A percentile compares a stretch with the other conserved stretches of the same genome.
These are phyloP conservation scores for Aspergillus haitiensis DNA, from an alignment of 495 filamentous ascomycete species.

Conservation along the genomic window DNA sequence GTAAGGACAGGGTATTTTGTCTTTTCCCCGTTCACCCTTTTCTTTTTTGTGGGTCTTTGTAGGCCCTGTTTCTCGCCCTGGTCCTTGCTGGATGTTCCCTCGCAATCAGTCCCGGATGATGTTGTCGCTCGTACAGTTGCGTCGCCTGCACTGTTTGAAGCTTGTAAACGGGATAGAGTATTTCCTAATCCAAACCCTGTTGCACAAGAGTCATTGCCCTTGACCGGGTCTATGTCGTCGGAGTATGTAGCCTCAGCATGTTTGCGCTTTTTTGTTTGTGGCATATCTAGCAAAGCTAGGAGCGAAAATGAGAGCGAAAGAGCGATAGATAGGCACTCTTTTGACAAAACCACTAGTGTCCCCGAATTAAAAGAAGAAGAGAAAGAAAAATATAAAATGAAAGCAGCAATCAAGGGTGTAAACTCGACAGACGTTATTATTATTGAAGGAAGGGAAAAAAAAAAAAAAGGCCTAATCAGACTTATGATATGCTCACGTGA, in stretches of 20 bases:
- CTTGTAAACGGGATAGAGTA: slow-evolving; percentile 34
- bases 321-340: not conserved
- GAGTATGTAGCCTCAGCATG: slow-evolving; percentile 26
- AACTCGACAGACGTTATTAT: too few relatives aligned
- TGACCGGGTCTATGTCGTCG: slow-evolving; percentile 30
- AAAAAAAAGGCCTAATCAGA: slow-evolving; percentile 4
- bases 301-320: not conserved
- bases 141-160: slow-evolving; percentile 13
- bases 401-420: too few relatives aligned
- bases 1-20: slow-evolving; percentile 72
- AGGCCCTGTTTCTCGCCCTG: slow-evolving; percentile 4
- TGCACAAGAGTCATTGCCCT: slow-evolving; percentile 4
- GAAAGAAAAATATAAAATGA: too few relatives aligned
- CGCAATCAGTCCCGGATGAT: slow-evolving; percentile 18
- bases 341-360: too few relatives aligned
- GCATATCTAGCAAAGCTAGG: slow-evolving; percentile 30
- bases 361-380: too few relatives aligned
- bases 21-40: slow-evolving; percentile 56
- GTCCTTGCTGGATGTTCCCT: slow-evolving; percentile 26
- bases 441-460: too few relatives aligned
- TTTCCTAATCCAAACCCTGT: slow-evolving; percentile 34
- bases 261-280: slow-evolving; percentile 38
- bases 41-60: slow-evolving; percentile 37
- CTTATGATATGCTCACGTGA: slow-evolving; percentile 16
- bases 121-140: slow-evolving; percentile 1